Evolutionary conservation across 768 basidiomycete species (phyloP).

Genomic region (Termitomyces sp.): DNA sequence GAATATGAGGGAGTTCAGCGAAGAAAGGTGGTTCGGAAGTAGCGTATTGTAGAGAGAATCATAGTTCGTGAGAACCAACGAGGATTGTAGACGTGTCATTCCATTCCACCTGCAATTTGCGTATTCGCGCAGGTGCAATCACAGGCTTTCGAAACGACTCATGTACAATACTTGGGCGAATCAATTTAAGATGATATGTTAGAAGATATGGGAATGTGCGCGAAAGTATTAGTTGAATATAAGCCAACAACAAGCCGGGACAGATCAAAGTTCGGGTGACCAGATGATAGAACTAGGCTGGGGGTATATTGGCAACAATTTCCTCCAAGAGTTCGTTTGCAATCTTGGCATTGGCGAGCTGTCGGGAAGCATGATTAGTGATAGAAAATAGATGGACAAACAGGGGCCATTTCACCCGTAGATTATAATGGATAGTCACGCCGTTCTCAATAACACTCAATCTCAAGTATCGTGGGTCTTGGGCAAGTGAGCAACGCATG

Average conservation of each 20-base stretch:
- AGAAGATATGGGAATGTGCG: slow-evolving; percentile 1
- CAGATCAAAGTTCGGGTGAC: background rate
- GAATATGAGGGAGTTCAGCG: background rate
- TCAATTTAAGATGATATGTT: background rate
- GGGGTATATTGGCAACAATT: slow-evolving; percentile 43
- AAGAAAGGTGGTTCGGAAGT: slow-evolving; percentile 2
- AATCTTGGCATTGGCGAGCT: slow-evolving; percentile 69
- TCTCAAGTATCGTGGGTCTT: slow-evolving; percentile 75
- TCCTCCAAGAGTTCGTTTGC: slow-evolving; percentile 63
- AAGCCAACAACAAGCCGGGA: slow-evolving; percentile 1
- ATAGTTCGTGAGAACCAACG: slow-evolving; percentile 13
- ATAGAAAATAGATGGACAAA: slow-evolving; percentile 1
- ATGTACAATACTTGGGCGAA: slow-evolving; percentile 4
- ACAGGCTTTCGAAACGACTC: background rate
- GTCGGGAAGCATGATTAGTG: background rate
- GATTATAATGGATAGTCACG: slow-evolving; percentile 62
- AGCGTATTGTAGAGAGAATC: slow-evolving; percentile 1
- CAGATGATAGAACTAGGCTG: slow-evolving; percentile 15
- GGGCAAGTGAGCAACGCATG: slow-evolving; percentile 67
- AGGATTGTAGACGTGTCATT: slow-evolving; percentile 4
- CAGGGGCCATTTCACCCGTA: slow-evolving; percentile 49
- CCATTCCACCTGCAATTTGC: background rate
- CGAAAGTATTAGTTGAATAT: slow-evolving; percentile 11
- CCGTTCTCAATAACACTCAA: slow-evolving; percentile 68
- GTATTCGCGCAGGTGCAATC: background rate